Evolutionary conservation across 345 rosid genomes (phyloP).

Genomic region (Gossypioides kirkii): DNA sequence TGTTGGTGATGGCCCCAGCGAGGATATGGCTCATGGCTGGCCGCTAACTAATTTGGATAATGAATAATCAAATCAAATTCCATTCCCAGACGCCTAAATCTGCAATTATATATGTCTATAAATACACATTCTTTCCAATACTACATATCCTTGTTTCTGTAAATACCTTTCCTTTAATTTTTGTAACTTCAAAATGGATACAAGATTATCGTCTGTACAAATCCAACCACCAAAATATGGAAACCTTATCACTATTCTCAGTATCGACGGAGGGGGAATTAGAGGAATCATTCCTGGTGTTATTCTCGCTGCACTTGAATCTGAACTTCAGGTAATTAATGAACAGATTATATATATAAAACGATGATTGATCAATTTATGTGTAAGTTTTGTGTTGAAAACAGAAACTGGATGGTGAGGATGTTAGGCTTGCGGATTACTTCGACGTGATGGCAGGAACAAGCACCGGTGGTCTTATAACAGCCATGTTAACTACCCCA

Average conservation of each 20-base stretch:
- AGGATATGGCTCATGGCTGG: no score
- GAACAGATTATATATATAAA: neutral
- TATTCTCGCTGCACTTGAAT: conserved; percentile 57
- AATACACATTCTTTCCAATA: no score
- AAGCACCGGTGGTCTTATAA: conserved; percentile 67
- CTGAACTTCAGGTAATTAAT: conserved; percentile 63
- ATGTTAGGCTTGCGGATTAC: conserved; percentile 60
- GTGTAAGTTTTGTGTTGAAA: neutral
- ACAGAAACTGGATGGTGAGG: conserved; percentile 55
- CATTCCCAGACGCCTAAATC: no score
- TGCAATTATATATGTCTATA: no score
- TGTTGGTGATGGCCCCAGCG: no score
- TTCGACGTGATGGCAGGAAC: conserved; percentile 72
- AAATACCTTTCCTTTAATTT: neutral
- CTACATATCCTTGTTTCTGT: no score
- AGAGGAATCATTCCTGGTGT: conserved; percentile 66
- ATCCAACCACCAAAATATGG: conserved; percentile 46
- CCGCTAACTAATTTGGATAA: no score
- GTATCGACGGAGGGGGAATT: conserved; percentile 77
- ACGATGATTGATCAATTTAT: neutral
- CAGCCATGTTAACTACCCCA: conserved; percentile 60
- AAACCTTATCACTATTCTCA: conserved; percentile 52
- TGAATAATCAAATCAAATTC: no score
- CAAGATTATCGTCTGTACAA: neutral
- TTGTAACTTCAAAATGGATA: conserved; percentile 16